Percentiles rank a stretch among this genome's conserved stretches.
phyloP scores from a whole-genome alignment of 768 basidiomycete species.

The Podaxis sp. region DNA sequence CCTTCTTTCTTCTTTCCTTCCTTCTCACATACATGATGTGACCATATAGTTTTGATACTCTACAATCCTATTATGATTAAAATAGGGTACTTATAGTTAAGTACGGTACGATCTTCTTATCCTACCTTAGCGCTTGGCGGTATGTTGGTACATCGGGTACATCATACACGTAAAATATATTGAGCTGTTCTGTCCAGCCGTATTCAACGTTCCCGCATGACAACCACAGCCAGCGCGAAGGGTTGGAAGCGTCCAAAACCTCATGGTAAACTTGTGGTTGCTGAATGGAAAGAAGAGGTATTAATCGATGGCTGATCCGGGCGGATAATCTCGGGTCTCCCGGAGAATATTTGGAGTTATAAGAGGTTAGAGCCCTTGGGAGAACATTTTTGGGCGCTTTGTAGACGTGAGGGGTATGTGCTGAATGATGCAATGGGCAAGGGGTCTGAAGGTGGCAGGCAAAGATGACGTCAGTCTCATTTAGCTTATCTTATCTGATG shows the following conservation, averaged over 20 bases:
- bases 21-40: not conserved
- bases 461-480: not conserved
- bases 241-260: not conserved
- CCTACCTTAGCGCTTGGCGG: not conserved
- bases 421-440: not conserved
- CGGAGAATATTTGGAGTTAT: not conserved
- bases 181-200: not conserved
- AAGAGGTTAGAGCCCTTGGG: not conserved
- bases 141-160: not conserved
- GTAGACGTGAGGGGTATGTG: not conserved
- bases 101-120: not conserved
- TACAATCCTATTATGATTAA: not conserved
- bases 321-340: not conserved
- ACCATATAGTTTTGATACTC: not conserved
- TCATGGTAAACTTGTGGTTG: slow-evolving; percentile 12
- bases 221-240: not conserved
- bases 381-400: not conserved
- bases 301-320: not conserved
- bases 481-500: slow-evolving; percentile 14
- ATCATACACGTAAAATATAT: slow-evolving; percentile 9
- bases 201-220: slow-evolving; percentile 4
- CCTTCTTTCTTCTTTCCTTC: not conserved
- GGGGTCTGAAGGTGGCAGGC: not conserved
- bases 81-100: slow-evolving; percentile 1
- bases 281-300: not conserved